Percentiles rank a stretch among this genome's conserved stretches.
Evolutionary conservation across 805 yeast species (phyloP).

Genomic region (Metschnikowia kunwiensis): DNA sequence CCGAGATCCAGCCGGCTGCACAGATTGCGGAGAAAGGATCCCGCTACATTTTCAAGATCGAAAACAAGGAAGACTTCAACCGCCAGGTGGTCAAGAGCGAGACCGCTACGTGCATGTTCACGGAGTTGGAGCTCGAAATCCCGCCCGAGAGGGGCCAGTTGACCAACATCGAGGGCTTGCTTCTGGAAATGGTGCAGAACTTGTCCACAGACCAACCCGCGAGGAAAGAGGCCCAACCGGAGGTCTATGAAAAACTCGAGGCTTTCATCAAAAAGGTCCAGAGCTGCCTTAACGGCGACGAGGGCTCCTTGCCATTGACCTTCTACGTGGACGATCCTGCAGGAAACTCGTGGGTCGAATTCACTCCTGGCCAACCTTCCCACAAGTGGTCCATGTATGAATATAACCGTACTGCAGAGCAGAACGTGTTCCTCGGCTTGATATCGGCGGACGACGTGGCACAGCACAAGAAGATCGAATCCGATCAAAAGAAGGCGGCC

Average conservation of each 20-base stretch:
- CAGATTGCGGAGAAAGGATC: slow-evolving; percentile 86
- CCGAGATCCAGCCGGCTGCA: slow-evolving; percentile 95
- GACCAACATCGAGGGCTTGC: slow-evolving; percentile 87
- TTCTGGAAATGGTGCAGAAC: slow-evolving; percentile 80
- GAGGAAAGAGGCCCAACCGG: slow-evolving; percentile 73
- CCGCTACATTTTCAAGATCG: slow-evolving; percentile 66
- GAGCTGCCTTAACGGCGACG: slow-evolving; percentile 61
- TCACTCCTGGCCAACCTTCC: slow-evolving; percentile 77
- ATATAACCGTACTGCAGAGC: slow-evolving; percentile 82
- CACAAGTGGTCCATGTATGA: slow-evolving; percentile 88
- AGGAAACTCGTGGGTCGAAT: slow-evolving; percentile 96
- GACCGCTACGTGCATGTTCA: slow-evolving; percentile 72
- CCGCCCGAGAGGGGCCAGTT: slow-evolving; percentile 94
- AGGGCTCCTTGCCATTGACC: slow-evolving; percentile 69
- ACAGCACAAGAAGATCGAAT: slow-evolving; percentile 45
- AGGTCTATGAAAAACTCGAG: slow-evolving; percentile 69
- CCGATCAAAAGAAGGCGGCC: slow-evolving; percentile 41
- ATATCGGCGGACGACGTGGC: slow-evolving; percentile 66
- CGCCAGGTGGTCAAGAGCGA: slow-evolving; percentile 93
- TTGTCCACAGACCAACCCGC: slow-evolving; percentile 76
- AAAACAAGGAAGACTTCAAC: slow-evolving; percentile 67
- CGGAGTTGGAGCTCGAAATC: slow-evolving; percentile 86
- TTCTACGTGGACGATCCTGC: slow-evolving; percentile 87
- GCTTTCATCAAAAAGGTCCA: slow-evolving; percentile 61
- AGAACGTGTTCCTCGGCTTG: slow-evolving; percentile 80